Percentiles rank a stretch among this genome's conserved stretches.
phyloP scores from a whole-genome alignment of 2,329 filamentous ascomycete genomes.

The Rhynchosporium graminicola region DNA sequence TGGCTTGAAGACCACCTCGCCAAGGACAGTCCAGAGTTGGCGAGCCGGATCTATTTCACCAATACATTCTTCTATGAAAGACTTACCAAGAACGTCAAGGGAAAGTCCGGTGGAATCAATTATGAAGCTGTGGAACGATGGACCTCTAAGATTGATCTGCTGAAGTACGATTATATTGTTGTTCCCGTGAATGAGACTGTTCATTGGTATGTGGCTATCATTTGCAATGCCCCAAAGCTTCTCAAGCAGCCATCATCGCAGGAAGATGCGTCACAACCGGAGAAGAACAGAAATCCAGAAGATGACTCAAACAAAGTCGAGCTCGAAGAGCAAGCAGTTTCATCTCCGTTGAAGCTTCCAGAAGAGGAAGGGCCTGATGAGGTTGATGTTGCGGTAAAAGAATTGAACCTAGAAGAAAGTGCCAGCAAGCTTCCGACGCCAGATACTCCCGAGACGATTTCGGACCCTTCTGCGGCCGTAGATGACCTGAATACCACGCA shows the following conservation, averaged over 20 bases:
- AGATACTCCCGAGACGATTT: background rate
- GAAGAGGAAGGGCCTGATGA: background rate
- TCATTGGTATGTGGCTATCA: constrained; percentile 95
- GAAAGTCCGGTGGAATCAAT: constrained; percentile 63
- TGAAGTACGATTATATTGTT: constrained; percentile 83
- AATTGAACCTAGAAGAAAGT: constrained; percentile 23
- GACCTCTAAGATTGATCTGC: constrained; percentile 83
- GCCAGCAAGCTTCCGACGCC: too few species aligned
- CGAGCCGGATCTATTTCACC: constrained; percentile 78
- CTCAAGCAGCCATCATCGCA: constrained; percentile 38
- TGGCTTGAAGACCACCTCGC: constrained; percentile 66
- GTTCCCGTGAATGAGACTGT: constrained; percentile 85
- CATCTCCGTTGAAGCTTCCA: background rate
- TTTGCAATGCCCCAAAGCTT: constrained; percentile 80
- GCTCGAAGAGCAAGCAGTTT: background rate
- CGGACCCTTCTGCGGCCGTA: background rate
- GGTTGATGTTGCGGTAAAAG: constrained; percentile 19
- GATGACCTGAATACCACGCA: background rate
- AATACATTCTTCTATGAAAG: constrained; percentile 90
- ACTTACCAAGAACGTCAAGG: constrained; percentile 60
- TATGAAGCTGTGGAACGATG: constrained; percentile 84
- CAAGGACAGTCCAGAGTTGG: constrained; percentile 53
- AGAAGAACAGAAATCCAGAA: background rate
- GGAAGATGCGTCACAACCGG: background rate
- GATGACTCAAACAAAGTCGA: background rate